Percentiles rank a stretch among this genome's conserved stretches.
These are phyloP conservation scores for Metschnikowia kofuensis DNA, from an alignment of 805 yeast genomes.

Conservation along the genomic window DNA sequence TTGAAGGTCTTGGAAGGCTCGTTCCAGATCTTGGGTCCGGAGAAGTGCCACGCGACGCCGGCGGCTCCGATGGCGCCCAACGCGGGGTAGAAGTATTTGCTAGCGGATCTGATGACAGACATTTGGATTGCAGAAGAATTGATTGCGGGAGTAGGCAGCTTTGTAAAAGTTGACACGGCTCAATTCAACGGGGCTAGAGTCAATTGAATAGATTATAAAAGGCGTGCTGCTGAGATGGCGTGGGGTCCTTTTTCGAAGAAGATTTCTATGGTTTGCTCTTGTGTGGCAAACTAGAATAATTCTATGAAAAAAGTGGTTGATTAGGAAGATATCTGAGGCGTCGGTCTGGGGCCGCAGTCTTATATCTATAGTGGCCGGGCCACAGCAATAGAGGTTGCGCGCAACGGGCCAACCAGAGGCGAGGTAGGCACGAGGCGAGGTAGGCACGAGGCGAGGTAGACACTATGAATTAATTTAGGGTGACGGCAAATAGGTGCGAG, in stretches of 20 bases:
- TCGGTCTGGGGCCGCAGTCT: background rate
- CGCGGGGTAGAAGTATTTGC: slow-evolving; percentile 28
- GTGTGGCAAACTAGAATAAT: no score
- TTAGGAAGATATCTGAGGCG: no score
- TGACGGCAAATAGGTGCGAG: no score
- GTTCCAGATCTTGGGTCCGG: slow-evolving; percentile 28
- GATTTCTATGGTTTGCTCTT: no score
- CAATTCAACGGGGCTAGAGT: no score
- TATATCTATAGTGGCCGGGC: background rate
- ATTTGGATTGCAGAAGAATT: background rate
- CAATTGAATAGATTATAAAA: no score
- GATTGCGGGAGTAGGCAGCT: background rate
- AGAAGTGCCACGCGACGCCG: slow-evolving; percentile 31
- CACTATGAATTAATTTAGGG: no score
- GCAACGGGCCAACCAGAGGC: background rate
- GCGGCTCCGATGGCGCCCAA: slow-evolving; percentile 34
- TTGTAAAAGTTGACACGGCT: no score
- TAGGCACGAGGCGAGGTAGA: no score
- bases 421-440: background rate
- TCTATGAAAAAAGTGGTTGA: no score
- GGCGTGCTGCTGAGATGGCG: no score
- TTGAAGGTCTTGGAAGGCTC: slow-evolving; percentile 48
- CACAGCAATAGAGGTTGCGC: background rate
- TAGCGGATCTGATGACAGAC: slow-evolving; percentile 13
- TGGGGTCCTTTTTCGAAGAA: no score